Percentiles rank a stretch among this genome's conserved stretches.
Evolutionary conservation across 345 rosid species (phyloP).

Genomic region (Hibiscus trionum): DNA sequence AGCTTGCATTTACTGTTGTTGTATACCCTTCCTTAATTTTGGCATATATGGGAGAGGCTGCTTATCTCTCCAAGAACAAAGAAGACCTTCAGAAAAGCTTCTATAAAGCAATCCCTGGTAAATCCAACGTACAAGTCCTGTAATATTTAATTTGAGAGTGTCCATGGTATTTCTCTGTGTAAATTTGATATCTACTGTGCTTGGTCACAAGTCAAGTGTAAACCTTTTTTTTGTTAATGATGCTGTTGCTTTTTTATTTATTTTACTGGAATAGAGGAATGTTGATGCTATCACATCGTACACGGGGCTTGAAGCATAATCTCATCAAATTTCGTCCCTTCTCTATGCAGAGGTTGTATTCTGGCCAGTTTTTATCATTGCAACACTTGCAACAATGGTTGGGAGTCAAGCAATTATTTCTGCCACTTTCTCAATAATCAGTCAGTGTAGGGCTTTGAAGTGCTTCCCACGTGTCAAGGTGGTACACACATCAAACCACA

Average conservation of each 20-base stretch:
- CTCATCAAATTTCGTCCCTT: not conserved
- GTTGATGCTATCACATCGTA: not conserved
- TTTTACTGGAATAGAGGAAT: not conserved
- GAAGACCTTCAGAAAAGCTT: slow-evolving; percentile 26
- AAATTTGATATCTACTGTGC: not conserved
- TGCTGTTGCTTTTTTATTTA: not conserved
- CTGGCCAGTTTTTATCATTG: slow-evolving; percentile 29
- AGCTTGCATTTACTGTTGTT: slow-evolving; percentile 29
- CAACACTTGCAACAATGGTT: slow-evolving; percentile 22
- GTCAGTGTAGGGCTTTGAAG: slow-evolving; percentile 24
- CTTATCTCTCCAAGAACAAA: slow-evolving; percentile 30
- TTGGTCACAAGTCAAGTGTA: not conserved
- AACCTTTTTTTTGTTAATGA: not conserved
- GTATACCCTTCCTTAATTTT: slow-evolving; percentile 32
- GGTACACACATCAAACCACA: slow-evolving; percentile 25
- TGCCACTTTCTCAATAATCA: slow-evolving; percentile 24
- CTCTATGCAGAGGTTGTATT: slow-evolving; percentile 14
- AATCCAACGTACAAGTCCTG: not conserved
- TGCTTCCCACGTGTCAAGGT: slow-evolving; percentile 26
- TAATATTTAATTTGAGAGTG: not conserved
- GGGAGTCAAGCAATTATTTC: slow-evolving; percentile 33
- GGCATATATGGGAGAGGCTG: slow-evolving; percentile 38
- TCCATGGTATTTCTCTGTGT: not conserved
- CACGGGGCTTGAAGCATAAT: not conserved
- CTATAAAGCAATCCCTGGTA: slow-evolving; percentile 30